Percentiles rank a stretch among this genome's conserved stretches.
These are phyloP conservation scores for Fusarium tupiense DNA, from an alignment of 2,329 filamentous ascomycete species.

Conservation along the genomic window DNA sequence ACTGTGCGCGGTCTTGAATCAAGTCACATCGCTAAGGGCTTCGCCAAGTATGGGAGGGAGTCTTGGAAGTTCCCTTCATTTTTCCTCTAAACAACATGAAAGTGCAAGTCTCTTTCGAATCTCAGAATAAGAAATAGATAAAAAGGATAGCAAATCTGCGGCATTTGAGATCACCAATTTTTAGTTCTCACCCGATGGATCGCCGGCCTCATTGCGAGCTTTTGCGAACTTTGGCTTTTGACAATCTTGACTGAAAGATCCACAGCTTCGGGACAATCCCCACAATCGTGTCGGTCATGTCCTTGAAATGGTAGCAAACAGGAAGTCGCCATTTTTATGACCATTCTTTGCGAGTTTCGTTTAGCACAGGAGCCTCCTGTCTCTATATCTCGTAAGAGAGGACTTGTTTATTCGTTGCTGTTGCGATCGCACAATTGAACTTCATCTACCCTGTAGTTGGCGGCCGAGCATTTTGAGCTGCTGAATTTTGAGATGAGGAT, in stretches of 20 bases:
- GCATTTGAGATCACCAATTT: too few relatives aligned
- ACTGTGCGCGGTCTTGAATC: background rate
- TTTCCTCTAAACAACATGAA: rapidly evolving
- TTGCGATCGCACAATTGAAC: background rate
- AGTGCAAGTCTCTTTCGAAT: too few relatives aligned
- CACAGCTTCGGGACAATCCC: rapidly evolving
- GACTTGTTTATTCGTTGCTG: background rate
- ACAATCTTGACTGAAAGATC: too few relatives aligned
- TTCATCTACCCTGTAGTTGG: background rate
- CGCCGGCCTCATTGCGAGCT: rapidly evolving
- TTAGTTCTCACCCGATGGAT: rapidly evolving
- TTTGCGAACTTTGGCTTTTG: rapidly evolving
- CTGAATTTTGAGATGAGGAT: background rate
- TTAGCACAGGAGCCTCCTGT: rapidly evolving
- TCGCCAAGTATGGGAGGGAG: rapidly evolving
- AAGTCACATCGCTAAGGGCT: background rate
- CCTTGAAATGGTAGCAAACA: background rate
- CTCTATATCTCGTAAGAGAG: background rate
- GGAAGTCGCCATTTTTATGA: background rate
- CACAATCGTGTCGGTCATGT: rapidly evolving
- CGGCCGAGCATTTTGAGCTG: background rate
- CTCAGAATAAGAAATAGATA: rapidly evolving
- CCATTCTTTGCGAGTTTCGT: rapidly evolving
- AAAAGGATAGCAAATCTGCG: too few relatives aligned
- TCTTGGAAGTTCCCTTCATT: too few relatives aligned